Base-by-base conservation (phyloP, 805 yeast species). In the Candida succiphila region DNA sequence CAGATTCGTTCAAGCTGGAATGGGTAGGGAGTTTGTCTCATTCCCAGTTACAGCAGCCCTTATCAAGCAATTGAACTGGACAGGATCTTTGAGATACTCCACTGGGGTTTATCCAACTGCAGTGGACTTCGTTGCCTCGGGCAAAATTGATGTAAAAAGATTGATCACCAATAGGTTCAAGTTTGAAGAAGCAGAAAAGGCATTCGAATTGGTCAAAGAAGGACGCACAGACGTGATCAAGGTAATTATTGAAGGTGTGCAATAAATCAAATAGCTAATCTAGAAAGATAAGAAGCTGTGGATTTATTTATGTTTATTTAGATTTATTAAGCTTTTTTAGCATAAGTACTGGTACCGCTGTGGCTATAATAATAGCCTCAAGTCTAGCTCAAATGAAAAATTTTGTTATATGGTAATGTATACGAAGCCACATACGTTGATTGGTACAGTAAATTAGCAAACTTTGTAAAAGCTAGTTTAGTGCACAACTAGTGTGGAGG, bases 41-140 rank as follows among this genome's bases (percentile, higher is more conserved):
- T 27, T 27, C 22, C 30, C 30, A 7, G 30, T 27, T 18, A 27
- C 30, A 4, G 21, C 30, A 4, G 30, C 30, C 5, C n/a, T 27
- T 5, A 27, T 27, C 30, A 78, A 75, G 48, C 89, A 82, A 52
- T 51, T 78, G 41, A 61, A 67, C 3, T 59, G 77, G 44, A 70
- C 64, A 45, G 92, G 89, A 9, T 71, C 78, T 25, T 79, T 80
- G 67, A 69, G 92, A 52, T 82, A 82, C 57, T 72, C 70, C 27
- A 70, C 65, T 45, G 76, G 80, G 36, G 88, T 79, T 56, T 82
- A 78, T 60, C 60, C 61, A 42, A 75, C 74, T 19, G 71, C 87
- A 2, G 79, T 80, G 22, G 67, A 65, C 27, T 63, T 82, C 40
- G 59, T 81, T 33, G 70, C 75, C 9, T 52, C 63, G 20, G 82